phyloP scores from a whole-genome alignment of 129 eudicot species.

The Logfia minima region DNA sequence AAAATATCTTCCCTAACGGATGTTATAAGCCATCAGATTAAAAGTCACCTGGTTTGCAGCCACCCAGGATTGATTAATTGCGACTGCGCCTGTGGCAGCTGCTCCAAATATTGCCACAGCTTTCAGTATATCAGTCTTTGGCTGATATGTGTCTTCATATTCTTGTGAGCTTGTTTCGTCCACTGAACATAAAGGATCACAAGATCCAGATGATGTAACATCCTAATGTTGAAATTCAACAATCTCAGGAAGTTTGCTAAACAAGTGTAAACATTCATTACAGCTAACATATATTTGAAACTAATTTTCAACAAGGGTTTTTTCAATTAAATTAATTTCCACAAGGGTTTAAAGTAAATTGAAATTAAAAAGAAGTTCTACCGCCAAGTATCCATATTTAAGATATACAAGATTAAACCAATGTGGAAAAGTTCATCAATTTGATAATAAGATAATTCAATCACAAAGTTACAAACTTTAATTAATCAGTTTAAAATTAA shows the following conservation, averaged over 20 bases:
- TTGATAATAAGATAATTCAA: neutral
- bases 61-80: slow-evolving; percentile 95
- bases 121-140: slow-evolving; percentile 88
- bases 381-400: neutral
- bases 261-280: slow-evolving; percentile 6
- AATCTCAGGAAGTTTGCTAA: slow-evolving; percentile 1
- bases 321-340: neutral
- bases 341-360: neutral
- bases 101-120: slow-evolving; percentile 90
- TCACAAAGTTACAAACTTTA: slow-evolving; percentile 1
- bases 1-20: neutral
- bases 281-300: neutral
- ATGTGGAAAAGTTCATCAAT: neutral
- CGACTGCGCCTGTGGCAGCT: slow-evolving; percentile 84
- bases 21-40: neutral
- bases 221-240: slow-evolving; percentile 45
- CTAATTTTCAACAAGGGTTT: neutral
- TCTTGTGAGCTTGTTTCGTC: slow-evolving; percentile 91
- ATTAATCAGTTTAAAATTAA: neutral
- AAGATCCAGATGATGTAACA: slow-evolving; percentile 58
- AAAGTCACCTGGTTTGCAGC: slow-evolving; percentile 86
- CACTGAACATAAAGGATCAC: slow-evolving; percentile 96
- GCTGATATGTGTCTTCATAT: slow-evolving; percentile 67
- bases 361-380: neutral
- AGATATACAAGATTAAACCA: neutral